phyloP scores from a whole-genome alignment of 1,284 basidiomycete genomes.

The Athelia psychrophila region DNA sequence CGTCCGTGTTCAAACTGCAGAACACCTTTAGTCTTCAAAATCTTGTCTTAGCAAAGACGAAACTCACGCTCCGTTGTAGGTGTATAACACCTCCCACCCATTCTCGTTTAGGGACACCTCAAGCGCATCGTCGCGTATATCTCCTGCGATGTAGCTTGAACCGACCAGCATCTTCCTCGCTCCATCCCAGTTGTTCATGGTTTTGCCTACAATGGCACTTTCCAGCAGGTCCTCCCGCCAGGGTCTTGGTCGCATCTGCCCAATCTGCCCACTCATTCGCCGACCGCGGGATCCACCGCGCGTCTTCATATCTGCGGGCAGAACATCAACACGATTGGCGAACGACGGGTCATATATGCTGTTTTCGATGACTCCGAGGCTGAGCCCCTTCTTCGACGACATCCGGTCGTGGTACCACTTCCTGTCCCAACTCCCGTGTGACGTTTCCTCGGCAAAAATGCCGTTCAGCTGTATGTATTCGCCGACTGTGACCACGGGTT shows the following conservation, averaged over 20 bases:
- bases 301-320: slow-evolving; percentile 24
- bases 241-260: slow-evolving; percentile 16
- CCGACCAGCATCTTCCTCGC: slow-evolving; percentile 18
- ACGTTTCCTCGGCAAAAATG: slow-evolving; percentile 29
- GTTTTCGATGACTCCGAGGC: slow-evolving; percentile 34
- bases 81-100: slow-evolving; percentile 34
- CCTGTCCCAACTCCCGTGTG: slow-evolving; percentile 35
- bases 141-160: slow-evolving; percentile 14
- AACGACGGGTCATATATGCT: slow-evolving; percentile 31
- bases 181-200: slow-evolving; percentile 15
- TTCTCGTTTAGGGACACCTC: slow-evolving; percentile 29
- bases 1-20: slow-evolving; percentile 34
- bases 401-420: slow-evolving; percentile 25
- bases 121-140: slow-evolving; percentile 23
- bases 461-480: slow-evolving; percentile 43
- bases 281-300: slow-evolving; percentile 1
- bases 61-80: slow-evolving; percentile 35
- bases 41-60: no score
- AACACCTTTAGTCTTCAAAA: no score
- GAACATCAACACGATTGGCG: slow-evolving; percentile 32
- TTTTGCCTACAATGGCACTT: slow-evolving; percentile 14
- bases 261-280: slow-evolving; percentile 20
- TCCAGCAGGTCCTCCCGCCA: slow-evolving; percentile 12
- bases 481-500: slow-evolving; percentile 35
- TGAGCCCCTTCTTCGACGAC: slow-evolving; percentile 17